These are phyloP conservation scores for Boletus rubroflammeus DNA, from an alignment of 768 basidiomycete species.

Conservation along the genomic window DNA sequence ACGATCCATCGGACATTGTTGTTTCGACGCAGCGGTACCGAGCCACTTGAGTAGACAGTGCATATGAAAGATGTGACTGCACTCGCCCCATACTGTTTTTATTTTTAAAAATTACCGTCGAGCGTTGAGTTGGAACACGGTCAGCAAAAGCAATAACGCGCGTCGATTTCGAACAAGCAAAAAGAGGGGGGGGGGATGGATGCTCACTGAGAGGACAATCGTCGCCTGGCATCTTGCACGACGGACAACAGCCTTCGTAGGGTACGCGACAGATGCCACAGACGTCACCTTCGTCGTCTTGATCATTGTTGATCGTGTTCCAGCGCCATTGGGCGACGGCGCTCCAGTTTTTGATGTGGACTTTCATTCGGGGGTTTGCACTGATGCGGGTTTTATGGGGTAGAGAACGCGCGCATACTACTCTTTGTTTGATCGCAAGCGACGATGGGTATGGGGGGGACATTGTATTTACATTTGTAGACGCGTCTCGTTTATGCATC, in stretches of 20 bases:
- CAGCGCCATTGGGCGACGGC: slow-evolving; percentile 89
- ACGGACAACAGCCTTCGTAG: slow-evolving; percentile 93
- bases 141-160: background rate
- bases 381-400: background rate
- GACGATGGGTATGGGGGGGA: no score
- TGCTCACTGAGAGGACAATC: slow-evolving; percentile 76
- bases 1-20: slow-evolving; percentile 98
- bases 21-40: slow-evolving; percentile 81
- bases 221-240: slow-evolving; percentile 95
- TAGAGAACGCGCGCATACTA: background rate
- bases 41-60: slow-evolving; percentile 98
- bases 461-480: background rate
- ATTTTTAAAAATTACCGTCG: no score
- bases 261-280: slow-evolving; percentile 90
- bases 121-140: no score
- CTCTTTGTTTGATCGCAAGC: background rate
- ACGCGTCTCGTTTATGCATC: background rate
- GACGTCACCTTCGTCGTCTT: slow-evolving; percentile 54
- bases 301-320: slow-evolving; percentile 48
- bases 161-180: no score
- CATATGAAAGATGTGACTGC: slow-evolving; percentile 97
- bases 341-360: slow-evolving; percentile 80
- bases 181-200: background rate
- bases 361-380: slow-evolving; percentile 51
- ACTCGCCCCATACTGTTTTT: slow-evolving; percentile 84